Evolutionary conservation across 208 protist species (phyloP).

Genomic region (Trichomonas tenax): DNA sequence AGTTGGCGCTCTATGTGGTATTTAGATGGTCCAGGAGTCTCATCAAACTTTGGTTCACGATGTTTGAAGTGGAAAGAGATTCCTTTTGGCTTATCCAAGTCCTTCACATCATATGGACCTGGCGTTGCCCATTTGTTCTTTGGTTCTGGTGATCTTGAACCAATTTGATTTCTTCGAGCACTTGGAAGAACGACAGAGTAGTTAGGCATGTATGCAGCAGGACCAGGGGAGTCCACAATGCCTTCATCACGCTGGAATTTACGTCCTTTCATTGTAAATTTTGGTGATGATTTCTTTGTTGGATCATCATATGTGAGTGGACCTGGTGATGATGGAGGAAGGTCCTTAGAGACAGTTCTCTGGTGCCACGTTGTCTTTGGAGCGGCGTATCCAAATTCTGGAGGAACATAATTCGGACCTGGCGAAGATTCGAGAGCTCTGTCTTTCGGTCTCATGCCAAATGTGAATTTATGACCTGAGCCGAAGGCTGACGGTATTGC

Average conservation of each 20-base stretch:
- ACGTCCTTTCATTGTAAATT: not conserved
- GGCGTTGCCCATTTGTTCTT: not conserved
- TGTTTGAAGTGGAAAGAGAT: not conserved
- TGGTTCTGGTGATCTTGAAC: not conserved
- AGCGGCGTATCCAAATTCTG: not conserved
- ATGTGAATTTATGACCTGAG: not conserved
- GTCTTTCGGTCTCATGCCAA: not conserved
- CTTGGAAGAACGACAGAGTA: not conserved
- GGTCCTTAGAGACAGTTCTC: not conserved
- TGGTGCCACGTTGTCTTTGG: not conserved
- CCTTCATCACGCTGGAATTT: not conserved
- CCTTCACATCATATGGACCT: not conserved
- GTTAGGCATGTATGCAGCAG: not conserved
- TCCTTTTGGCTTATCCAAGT: not conserved
- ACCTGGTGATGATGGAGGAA: not conserved
- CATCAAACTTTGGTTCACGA: not conserved
- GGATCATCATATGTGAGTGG: not conserved
- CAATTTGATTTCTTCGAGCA: not conserved
- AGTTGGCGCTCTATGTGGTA: not conserved
- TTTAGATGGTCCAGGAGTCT: not conserved
- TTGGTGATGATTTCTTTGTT: not conserved
- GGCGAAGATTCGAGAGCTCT: not conserved
- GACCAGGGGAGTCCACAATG: not conserved
- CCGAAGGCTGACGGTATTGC: not conserved
- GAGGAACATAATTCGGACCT: not conserved